Base-by-base conservation (phyloP, 2,329 filamentous ascomycete genomes). In the Magnaporthiopsis poae region DNA sequence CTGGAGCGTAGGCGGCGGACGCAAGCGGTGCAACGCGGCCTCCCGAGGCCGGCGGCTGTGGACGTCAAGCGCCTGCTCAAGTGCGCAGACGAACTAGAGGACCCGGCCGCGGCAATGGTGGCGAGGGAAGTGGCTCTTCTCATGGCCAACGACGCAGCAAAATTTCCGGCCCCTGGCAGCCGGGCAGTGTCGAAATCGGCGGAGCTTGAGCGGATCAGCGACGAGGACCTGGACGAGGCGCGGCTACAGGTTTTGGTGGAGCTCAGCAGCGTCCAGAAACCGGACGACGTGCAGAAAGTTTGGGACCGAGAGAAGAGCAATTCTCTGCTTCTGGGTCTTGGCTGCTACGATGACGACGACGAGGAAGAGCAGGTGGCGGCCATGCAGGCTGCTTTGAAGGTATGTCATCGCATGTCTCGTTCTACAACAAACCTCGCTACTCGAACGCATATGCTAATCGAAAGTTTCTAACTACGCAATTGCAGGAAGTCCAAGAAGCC, bases 11-110 rank as follows among this genome's bases (percentile, higher is more conserved):
- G 86, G 75, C 85, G 93, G 64, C 88, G 95, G 72, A 96, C 91
- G 1, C 92, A 96, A 73, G 93, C 96, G n/a, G 88, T 97, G 77
- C 94, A 98, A 77, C 88, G 85, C 71, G 86, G 85, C 4, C 80
- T 99, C 15, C 95, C 95, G 9, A 85, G 94, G 61, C 92, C 95
- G 1, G 82, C 83, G 1, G 78, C 83, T 2, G 81, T 98, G 18
- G 89, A 98, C 75, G 77, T 95, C 29, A 80, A 88, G 64, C 81
- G 82, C 0, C 79, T 98, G 70, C 74, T 92, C 65, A 84, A 86
- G 69, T 82, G 81, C 39, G 90, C 89, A 0, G 82, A 84, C 2
- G 77, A 82, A 15, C 78, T 89, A 5, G 74, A 81, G 2, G 87
- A 93, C 72, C 84, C 88, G 0, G 82, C 88, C n/a, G 82, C 89